phyloP scores from a whole-genome alignment of 2,329 filamentous ascomycete species.

The Tympanopsis confertula region DNA sequence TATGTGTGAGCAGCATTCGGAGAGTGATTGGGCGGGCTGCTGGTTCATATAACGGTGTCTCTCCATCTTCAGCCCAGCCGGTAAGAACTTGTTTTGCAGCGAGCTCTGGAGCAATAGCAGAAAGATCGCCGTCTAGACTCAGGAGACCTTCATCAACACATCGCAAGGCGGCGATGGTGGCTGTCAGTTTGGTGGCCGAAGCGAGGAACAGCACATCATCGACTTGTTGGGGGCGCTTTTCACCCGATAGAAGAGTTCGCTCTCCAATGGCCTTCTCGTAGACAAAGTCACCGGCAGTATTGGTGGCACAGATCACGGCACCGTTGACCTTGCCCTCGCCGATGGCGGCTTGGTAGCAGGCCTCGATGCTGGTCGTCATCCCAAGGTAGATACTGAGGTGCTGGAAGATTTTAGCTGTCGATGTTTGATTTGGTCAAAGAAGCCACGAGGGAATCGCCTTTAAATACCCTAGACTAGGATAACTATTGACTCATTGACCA shows the following conservation, averaged over 20 bases:
- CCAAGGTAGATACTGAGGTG: too few species aligned
- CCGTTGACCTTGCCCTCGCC: slow-evolving; percentile 29
- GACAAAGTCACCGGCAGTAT: slow-evolving; percentile 22
- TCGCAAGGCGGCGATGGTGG: slow-evolving; percentile 39
- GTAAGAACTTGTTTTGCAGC: slow-evolving; percentile 31
- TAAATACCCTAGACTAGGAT: too few species aligned
- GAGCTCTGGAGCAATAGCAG: slow-evolving; percentile 32
- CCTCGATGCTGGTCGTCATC: slow-evolving; percentile 18
- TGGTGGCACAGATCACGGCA: slow-evolving; percentile 26
- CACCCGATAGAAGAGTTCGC: slow-evolving; percentile 24
- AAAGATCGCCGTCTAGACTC: slow-evolving; percentile 30
- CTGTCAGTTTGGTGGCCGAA: slow-evolving; percentile 30
- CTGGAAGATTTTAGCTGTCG: too few species aligned
- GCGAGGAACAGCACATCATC: slow-evolving; percentile 23
- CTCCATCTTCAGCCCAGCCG: slow-evolving; percentile 28
- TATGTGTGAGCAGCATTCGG: slow-evolving; percentile 37
- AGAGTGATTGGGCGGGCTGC: slow-evolving; percentile 29
- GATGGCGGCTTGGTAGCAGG: slow-evolving; percentile 24
- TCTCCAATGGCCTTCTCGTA: slow-evolving; percentile 26
- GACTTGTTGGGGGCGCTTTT: slow-evolving; percentile 21
- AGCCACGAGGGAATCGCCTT: too few species aligned
- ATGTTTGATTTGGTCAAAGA: too few species aligned
- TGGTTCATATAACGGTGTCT: slow-evolving; percentile 21
- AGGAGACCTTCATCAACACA: slow-evolving; percentile 39
- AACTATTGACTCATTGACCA: too few species aligned